Base-by-base conservation (phyloP, 1,284 basidiomycete species). In the Ustilago loliicola region DNA sequence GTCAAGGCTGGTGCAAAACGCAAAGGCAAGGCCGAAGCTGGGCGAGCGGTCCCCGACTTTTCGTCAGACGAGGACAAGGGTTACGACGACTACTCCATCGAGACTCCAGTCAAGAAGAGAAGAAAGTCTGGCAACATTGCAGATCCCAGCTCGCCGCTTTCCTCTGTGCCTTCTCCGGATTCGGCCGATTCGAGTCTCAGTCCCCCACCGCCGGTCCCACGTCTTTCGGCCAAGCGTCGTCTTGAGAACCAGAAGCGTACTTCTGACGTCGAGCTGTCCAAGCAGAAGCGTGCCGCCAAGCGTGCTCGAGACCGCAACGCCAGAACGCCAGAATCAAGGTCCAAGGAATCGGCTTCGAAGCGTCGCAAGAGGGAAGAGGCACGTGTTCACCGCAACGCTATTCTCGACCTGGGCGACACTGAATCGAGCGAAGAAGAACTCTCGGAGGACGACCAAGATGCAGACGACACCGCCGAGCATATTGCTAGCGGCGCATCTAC, bases 81-180 rank as follows among this genome's bases (percentile, higher is more conserved):
- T 10, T 25, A 66, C 23, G 66, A 48, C 50, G 58, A 48, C 40
- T 40, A 65, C 9, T 55, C 58, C 23, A 48, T 61, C 45, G 59
- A 53, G 10, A 66, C 69, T 2, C 63, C 71, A 9, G 36, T 61
- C 66, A 77, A 70, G 67, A 81, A 79, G 65, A 71, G 77, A 3
- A 69, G 69, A 36, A 79, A 77, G 61, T 64, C 71, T 10, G 72
- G 77, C 53, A 75, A 79, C 47, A 60, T 73, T n/a, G 62, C 61
- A 2, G 74, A 70, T 42, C 77, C 77, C 3, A 78, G 79, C 61
- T 80, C 75, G 45, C 75, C 75, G 4, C 58, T 75, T 21, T 75
- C 75, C 15, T 80, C 79, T 1, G 42, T 77, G 1, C 71, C 75
- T 7, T 77, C 75, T 45, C 75, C 75, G 25, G 62, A 70, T 21